Evolutionary conservation across 148 eudicot genomes (phyloP).

Genomic region (Rhododendron henanense): DNA sequence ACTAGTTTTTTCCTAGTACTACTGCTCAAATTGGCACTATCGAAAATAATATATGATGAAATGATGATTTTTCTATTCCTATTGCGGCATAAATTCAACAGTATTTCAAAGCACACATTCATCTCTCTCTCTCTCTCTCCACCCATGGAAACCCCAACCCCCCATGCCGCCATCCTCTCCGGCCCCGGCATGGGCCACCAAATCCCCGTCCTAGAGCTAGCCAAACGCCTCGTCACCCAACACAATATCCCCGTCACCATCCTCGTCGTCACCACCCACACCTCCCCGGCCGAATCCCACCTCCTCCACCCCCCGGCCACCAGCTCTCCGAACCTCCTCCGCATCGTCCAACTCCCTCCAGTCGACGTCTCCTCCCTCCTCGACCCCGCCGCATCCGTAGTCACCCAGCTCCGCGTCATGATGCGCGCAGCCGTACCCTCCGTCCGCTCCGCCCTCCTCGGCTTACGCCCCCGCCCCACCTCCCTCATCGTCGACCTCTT

Average conservation of each 20-base stretch:
- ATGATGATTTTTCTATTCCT: neutral
- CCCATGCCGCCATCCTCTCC: constrained; percentile 22
- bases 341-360: constrained; percentile 31
- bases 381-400: neutral
- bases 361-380: constrained; percentile 11
- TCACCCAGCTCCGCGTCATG: constrained; percentile 23
- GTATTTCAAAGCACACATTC: neutral
- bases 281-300: neutral
- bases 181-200: constrained; percentile 63
- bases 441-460: constrained; percentile 18
- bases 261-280: constrained; percentile 20
- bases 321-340: neutral
- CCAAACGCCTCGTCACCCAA: constrained; percentile 32
- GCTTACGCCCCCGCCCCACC: constrained; percentile 22
- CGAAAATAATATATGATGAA: too few species aligned
- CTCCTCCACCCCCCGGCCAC: neutral
- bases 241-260: constrained; percentile 33
- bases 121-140: neutral
- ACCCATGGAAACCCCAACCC: neutral
- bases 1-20: too few species aligned
- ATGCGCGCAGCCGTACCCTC: constrained; percentile 23
- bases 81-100: neutral
- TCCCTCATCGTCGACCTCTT: constrained; percentile 49
- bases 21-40: too few species aligned
- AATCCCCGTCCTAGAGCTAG: constrained; percentile 39